Percentiles rank a stretch among this genome's conserved stretches.
phyloP scores from a whole-genome alignment of 2,329 filamentous ascomycete species.

The Paradendryphiella salina region DNA sequence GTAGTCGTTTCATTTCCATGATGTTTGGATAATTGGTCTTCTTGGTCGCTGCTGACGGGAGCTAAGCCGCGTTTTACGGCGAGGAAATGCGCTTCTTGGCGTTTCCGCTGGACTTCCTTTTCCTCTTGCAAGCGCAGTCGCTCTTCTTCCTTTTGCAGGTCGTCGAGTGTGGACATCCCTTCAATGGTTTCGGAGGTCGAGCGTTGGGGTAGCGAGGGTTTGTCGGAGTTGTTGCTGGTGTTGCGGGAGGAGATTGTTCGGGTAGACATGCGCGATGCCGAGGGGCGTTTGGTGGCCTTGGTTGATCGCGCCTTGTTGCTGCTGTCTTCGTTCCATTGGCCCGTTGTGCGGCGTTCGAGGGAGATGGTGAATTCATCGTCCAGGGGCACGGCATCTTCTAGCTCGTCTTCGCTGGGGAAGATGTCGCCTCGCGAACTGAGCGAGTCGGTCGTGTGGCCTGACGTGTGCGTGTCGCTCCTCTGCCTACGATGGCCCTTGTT shows the following conservation, averaged over 20 bases:
- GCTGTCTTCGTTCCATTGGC: conserved; percentile 67
- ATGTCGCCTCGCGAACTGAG: conserved; percentile 85
- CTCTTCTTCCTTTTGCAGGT: conserved; percentile 63
- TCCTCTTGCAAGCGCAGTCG: conserved; percentile 60
- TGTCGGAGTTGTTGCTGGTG: conserved; percentile 39
- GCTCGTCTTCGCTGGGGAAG: conserved; percentile 85
- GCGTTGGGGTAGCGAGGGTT: conserved; percentile 24
- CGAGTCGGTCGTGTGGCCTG: conserved; percentile 81
- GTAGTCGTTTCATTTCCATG: conserved; percentile 5
- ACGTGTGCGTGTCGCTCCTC: conserved; percentile 77
- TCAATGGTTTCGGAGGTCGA: conserved; percentile 31
- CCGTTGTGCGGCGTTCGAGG: conserved; percentile 70
- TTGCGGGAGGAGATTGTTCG: conserved; percentile 53
- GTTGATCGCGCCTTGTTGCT: conserved; percentile 60
- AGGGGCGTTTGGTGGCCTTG: conserved; percentile 48
- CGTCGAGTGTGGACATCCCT: conserved; percentile 55
- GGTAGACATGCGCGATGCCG: conserved; percentile 54
- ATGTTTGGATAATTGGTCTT: no score
- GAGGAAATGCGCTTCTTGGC: conserved; percentile 59
- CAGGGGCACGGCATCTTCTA: conserved; percentile 85
- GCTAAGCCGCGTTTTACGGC: conserved; percentile 59
- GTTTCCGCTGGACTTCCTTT: conserved; percentile 55
- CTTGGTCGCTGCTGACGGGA: conserved; percentile 16
- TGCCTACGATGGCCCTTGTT: conserved; percentile 55
- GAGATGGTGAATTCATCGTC: conserved; percentile 90